phyloP scores from a whole-genome alignment of 2,329 filamentous ascomycete species.

The Orbilia brochopaga region DNA sequence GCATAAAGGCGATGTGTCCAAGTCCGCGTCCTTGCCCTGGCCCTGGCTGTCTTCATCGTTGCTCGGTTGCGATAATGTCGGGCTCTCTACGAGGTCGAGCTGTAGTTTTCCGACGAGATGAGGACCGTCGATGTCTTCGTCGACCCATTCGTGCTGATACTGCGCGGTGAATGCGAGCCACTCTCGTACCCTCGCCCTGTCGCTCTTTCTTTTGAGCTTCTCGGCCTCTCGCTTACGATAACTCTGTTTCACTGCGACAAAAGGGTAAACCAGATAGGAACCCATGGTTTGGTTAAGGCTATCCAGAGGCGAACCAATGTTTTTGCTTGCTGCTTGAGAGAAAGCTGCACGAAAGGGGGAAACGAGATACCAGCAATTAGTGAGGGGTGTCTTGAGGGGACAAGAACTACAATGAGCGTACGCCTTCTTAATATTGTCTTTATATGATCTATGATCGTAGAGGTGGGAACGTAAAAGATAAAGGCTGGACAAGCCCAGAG shows the following conservation, averaged over 20 bases:
- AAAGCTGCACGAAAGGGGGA: not conserved
- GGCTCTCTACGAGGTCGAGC: constrained; percentile 21
- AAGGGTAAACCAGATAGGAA: constrained; percentile 32
- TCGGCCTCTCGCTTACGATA: constrained; percentile 38
- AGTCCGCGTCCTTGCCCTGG: not conserved
- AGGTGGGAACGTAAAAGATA: not conserved
- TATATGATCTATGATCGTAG: not conserved
- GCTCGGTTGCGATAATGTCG: not conserved
- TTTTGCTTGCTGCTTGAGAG: not conserved
- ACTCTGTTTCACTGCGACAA: constrained; percentile 32
- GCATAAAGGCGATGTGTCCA: not conserved
- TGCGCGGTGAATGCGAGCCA: constrained; percentile 42
- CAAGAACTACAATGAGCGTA: not conserved
- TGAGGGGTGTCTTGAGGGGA: not conserved
- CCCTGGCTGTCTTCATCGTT: not conserved
- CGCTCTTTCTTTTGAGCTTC: constrained; percentile 36
- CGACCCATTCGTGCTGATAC: constrained; percentile 44
- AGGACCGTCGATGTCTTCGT: constrained; percentile 37
- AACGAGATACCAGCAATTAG: not conserved
- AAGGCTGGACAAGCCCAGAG: not conserved
- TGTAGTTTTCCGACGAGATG: constrained; percentile 24
- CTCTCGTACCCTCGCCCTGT: constrained; percentile 39
- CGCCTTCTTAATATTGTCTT: constrained; percentile 5
- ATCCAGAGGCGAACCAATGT: not conserved
- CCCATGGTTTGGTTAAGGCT: constrained; percentile 17